These are phyloP conservation scores for Plasmodium gonderi DNA, from an alignment of 169 alveolate genomes.

Conservation along the genomic window DNA sequence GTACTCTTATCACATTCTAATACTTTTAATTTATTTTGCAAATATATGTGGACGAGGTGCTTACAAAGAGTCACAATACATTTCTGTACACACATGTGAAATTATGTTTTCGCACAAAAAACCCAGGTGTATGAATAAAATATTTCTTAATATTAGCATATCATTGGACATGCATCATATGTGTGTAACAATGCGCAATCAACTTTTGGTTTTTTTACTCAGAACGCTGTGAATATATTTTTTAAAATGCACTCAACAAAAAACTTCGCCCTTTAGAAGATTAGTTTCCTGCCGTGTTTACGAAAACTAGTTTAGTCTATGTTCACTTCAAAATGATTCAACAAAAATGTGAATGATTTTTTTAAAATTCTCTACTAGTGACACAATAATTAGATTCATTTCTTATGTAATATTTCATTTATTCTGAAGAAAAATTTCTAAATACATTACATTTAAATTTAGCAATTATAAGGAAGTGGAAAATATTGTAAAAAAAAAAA, in stretches of 20 bases:
- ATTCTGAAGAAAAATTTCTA: not conserved
- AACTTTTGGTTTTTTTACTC: not conserved
- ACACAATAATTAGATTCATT: not conserved
- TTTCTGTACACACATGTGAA: constrained; percentile 24
- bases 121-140: not conserved
- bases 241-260: constrained; percentile 15
- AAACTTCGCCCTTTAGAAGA: not conserved
- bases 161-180: not conserved
- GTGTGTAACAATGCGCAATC: not conserved
- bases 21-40: not conserved
- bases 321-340: not conserved
- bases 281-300: not conserved
- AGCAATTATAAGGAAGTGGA: not conserved
- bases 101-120: not conserved
- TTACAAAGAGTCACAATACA: not conserved
- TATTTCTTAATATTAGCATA: not conserved
- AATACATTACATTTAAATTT: not conserved
- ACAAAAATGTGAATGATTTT: not conserved
- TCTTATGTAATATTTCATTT: not conserved
- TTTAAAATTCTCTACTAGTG: not conserved
- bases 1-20: not conserved
- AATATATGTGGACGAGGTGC: not conserved
- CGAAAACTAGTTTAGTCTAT: not conserved
- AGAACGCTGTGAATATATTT: not conserved
- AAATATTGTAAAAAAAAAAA: not conserved